Evolutionary conservation across 78 protist species (phyloP), one percentile per base, ranked within the genome.

Genomic region (Guillardia theta): DNA sequence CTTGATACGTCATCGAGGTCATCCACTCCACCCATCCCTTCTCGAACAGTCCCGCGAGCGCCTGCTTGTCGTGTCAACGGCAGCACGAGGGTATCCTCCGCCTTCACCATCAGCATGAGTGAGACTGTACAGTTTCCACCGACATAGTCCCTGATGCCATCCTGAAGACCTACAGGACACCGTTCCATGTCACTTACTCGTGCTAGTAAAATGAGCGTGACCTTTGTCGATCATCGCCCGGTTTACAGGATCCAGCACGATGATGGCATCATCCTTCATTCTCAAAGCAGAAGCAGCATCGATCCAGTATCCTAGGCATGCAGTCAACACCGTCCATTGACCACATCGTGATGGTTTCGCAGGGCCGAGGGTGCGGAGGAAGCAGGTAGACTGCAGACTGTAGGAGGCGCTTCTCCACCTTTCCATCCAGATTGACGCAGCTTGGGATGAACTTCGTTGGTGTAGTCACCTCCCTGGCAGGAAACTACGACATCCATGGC

Each of bases 221-320:
- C 77, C 83, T 18, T 92, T 0, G 1, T 54, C 78, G 37, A 92
- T 92, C 45, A 43, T 43, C 37, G 45, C 53, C 43, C 47, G 54
- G 94, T 92, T 92, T 21, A 92, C 94, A 4, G 94, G 94, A 58
- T 92, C 94, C 58, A 92, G 78, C n/a, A 48, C 33, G 37, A 92
- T 92, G 46, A 92, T 62, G 43, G 94, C 64, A 76, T 92, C 70
- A 30, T 48, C 78, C 53, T 92, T 62, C 94, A 92, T 92, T 6
- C 94, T 77, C 30, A 48, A 27, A 12, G 94, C 78, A 46, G 90
- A 76, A 43, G 94, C 94, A 9, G 94, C 94, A 10, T 92, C 94
- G 54, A 92, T 92, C 94, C 94, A 92, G 45, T 58, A 92, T 36
- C 94, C 94, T n/a, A n/a, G n/a, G n/a, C n/a, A n/a, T 70, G 70